These are phyloP conservation scores for Gigaspora rosea DNA, from an alignment of 192 early-diverging fungal genomes.

Conservation along the genomic window DNA sequence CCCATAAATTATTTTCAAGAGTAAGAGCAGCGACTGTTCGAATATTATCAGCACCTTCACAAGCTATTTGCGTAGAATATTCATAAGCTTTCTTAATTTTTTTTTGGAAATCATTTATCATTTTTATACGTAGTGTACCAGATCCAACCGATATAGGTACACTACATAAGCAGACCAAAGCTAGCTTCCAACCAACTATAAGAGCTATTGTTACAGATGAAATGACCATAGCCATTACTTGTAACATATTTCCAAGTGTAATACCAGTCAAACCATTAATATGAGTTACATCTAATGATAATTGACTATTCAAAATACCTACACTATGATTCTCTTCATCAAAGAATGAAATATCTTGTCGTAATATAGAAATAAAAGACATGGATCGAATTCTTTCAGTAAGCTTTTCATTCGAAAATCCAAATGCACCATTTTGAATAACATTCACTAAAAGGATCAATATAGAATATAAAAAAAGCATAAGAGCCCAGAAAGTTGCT, in stretches of 20 bases:
- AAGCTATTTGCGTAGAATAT: too few species aligned
- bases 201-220: constrained; percentile 49
- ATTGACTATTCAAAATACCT: constrained; percentile 67
- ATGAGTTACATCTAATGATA: constrained; percentile 68
- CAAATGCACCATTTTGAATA: constrained; percentile 25
- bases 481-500: constrained; percentile 47
- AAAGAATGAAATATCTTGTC: too few species aligned
- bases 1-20: too few species aligned
- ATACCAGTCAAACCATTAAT: constrained; percentile 12
- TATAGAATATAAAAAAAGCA: neutral
- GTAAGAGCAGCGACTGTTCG: too few species aligned
- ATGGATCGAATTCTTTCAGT: constrained; percentile 60
- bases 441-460: too few species aligned
- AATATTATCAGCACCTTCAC: too few species aligned
- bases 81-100: too few species aligned
- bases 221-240: constrained; percentile 32
- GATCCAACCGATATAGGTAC: too few species aligned
- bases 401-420: constrained; percentile 56
- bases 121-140: too few species aligned
- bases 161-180: too few species aligned
- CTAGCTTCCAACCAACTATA: constrained; percentile 56
- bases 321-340: constrained; percentile 63
- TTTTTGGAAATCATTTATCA: too few species aligned
- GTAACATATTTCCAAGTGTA: constrained; percentile 32
- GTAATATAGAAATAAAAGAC: constrained; percentile 52